Evolutionary conservation across 768 basidiomycete genomes (phyloP).

Genomic region (Pleurotus djamor): DNA sequence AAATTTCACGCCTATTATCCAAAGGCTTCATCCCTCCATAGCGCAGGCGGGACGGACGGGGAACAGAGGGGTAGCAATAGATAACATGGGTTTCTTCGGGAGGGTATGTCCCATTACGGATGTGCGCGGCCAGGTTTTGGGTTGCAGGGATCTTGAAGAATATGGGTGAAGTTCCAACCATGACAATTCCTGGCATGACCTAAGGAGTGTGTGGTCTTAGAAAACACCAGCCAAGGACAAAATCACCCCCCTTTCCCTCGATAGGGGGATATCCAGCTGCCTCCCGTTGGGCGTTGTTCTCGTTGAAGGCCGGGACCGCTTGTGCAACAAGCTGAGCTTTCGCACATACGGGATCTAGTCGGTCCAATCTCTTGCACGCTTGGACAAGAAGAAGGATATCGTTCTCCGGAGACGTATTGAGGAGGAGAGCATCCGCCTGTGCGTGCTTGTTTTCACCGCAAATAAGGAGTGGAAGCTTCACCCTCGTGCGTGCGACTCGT

Average conservation of each 20-base stretch:
- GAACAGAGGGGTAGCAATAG: constrained; percentile 16
- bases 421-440: too few relatives aligned
- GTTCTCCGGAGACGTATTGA: not conserved
- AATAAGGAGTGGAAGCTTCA: constrained; percentile 20
- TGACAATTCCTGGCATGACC: constrained; percentile 24
- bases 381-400: constrained; percentile 20
- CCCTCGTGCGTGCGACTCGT: constrained; percentile 19
- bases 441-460: constrained; percentile 21
- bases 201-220: not conserved
- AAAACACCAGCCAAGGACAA: not conserved
- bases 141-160: constrained; percentile 28
- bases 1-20: constrained; percentile 20
- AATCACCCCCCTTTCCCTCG: not conserved
- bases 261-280: constrained; percentile 13
- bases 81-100: constrained; percentile 20
- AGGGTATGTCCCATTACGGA: constrained; percentile 16
- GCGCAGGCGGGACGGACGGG: constrained; percentile 14
- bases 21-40: constrained; percentile 28
- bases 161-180: constrained; percentile 23
- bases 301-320: constrained; percentile 21
- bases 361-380: constrained; percentile 18
- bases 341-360: constrained; percentile 6
- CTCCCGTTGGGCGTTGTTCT: constrained; percentile 21
- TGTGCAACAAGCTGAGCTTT: constrained; percentile 19
- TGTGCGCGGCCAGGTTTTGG: constrained; percentile 12